A percentile compares a stretch with the other conserved stretches of the same genome.
These are phyloP conservation scores for Cymbopogon citratus DNA, from an alignment of 176 grass and related monocot species.

Conservation along the genomic window DNA sequence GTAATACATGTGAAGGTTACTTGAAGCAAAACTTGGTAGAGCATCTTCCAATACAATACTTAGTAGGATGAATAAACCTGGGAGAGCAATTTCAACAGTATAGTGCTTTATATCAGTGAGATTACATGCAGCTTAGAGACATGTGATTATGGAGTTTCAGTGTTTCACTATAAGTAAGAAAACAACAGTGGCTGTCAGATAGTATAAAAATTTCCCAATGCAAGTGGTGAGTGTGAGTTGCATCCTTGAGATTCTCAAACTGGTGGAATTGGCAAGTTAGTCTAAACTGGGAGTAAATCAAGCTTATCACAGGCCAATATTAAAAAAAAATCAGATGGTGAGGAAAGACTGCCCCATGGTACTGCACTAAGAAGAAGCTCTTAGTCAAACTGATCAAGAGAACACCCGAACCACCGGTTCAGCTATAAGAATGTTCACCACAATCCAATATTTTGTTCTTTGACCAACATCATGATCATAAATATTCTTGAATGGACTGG, in stretches of 20 bases:
- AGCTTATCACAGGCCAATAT: conserved; percentile 7
- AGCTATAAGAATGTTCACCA: not conserved
- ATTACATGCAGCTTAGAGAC: not conserved
- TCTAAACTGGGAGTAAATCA: not conserved
- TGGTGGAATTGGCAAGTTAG: not conserved
- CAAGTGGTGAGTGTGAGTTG: not conserved
- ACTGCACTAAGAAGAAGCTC: not conserved
- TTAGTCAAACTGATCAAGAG: not conserved
- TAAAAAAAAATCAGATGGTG: not conserved
- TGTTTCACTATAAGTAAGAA: not conserved
- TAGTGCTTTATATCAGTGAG: not conserved
- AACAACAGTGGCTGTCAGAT: not conserved
- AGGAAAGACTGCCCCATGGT: not conserved
- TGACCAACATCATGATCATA: too few species aligned
- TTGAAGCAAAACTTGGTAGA: not conserved
- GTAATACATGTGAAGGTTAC: not conserved
- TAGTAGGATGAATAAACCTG: not conserved
- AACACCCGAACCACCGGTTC: not conserved
- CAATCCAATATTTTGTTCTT: not conserved
- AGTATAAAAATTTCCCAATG: not conserved
- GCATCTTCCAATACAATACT: not conserved
- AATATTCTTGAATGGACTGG: too few species aligned
- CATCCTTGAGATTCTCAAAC: conserved; percentile 17
- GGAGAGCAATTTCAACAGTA: not conserved
- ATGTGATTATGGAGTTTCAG: not conserved